Percentiles rank a stretch among this genome's conserved stretches.
phyloP scores from a whole-genome alignment of 106 monocot species.

The Dioscorea zingiberensis region DNA sequence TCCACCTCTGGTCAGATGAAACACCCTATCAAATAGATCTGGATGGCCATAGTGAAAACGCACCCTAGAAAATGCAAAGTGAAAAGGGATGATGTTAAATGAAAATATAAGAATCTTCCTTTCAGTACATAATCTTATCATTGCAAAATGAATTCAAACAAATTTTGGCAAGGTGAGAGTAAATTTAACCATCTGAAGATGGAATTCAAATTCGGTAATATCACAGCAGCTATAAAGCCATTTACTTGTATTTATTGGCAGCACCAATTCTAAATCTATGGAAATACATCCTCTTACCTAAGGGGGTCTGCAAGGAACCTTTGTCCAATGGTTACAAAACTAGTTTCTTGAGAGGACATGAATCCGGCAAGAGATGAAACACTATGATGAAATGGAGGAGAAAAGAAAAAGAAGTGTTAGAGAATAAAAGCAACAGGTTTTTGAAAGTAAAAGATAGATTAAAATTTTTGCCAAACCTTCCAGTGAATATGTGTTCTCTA shows the following conservation, averaged over 20 bases:
- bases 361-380: constrained; percentile 79
- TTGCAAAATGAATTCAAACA: too few species aligned
- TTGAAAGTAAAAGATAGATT: background rate
- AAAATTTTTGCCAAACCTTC: constrained; percentile 35
- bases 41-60: constrained; percentile 93
- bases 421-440: background rate
- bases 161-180: too few species aligned
- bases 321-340: constrained; percentile 83
- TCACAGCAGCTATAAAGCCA: too few species aligned
- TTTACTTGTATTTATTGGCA: too few species aligned
- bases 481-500: constrained; percentile 82
- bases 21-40: constrained; percentile 83
- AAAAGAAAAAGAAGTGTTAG: background rate
- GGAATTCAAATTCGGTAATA: too few species aligned
- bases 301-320: constrained; percentile 71
- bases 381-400: constrained; percentile 30
- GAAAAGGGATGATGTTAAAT: background rate
- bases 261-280: background rate
- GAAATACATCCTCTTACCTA: constrained; percentile 20
- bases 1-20: constrained; percentile 80
- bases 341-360: constrained; percentile 84
- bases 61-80: constrained; percentile 32
- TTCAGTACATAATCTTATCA: too few species aligned
- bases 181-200: too few species aligned
- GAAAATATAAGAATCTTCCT: too few species aligned